phyloP scores from a whole-genome alignment of 1,284 basidiomycete genomes.

The Phlebopus sp. region DNA sequence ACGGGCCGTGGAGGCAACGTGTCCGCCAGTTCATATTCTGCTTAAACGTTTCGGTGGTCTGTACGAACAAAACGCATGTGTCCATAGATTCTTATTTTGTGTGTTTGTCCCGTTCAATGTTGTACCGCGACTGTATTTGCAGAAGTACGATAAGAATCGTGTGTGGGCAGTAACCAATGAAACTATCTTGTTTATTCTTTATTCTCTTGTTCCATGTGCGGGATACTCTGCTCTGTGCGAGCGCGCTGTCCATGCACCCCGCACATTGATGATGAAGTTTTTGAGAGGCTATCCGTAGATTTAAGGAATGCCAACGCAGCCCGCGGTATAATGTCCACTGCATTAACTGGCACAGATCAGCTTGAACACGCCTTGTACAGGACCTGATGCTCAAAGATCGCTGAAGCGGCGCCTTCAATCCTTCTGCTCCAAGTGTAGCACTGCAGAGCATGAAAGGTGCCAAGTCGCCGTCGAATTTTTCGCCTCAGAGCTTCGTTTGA shows the following conservation, averaged over 20 bases:
- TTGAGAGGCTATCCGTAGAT: constrained; percentile 31
- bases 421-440: background rate
- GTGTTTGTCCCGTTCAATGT: background rate
- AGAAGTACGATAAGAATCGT: constrained; percentile 17
- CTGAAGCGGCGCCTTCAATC: constrained; percentile 18
- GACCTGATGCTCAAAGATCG: constrained; percentile 57
- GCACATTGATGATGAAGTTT: constrained; percentile 13
- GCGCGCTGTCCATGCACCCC: constrained; percentile 7
- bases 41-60: constrained; percentile 47
- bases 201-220: constrained; percentile 44
- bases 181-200: constrained; percentile 1
- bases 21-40: constrained; percentile 89
- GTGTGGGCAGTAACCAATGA: constrained; percentile 14
- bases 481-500: constrained; percentile 77
- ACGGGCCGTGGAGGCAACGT: constrained; percentile 93
- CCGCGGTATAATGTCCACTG: constrained; percentile 42
- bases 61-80: constrained; percentile 4
- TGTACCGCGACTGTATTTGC: constrained; percentile 14
- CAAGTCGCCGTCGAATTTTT: constrained; percentile 47
- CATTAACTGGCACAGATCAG: constrained; percentile 3
- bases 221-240: constrained; percentile 42
- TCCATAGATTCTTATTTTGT: constrained; percentile 16
- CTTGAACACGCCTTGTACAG: constrained; percentile 32
- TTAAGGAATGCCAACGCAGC: constrained; percentile 45
- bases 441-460: constrained; percentile 1